Percentiles rank a stretch among this genome's conserved stretches.
These are phyloP conservation scores for Dipodascopsis uninucleata DNA, from an alignment of 805 yeast species.

Conservation along the genomic window DNA sequence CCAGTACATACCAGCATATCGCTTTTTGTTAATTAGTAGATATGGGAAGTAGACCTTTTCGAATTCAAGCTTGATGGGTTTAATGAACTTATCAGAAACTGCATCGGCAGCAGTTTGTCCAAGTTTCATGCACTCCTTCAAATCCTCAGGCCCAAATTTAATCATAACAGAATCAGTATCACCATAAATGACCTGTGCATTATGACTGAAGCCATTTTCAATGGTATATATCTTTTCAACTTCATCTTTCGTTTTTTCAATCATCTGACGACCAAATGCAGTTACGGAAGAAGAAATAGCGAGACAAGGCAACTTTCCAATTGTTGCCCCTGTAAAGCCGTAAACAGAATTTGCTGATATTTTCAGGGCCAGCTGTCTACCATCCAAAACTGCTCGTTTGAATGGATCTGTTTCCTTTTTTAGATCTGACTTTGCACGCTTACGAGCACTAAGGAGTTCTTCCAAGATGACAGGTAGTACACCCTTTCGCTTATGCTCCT, in stretches of 20 bases:
- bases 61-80: constrained; percentile 91
- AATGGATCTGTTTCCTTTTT: constrained; percentile 94
- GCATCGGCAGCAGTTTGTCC: constrained; percentile 93
- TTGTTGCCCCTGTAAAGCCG: constrained; percentile 98
- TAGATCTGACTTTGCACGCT: constrained; percentile 83
- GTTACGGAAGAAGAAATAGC: constrained; percentile 96
- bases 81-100: constrained; percentile 71
- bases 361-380: constrained; percentile 93
- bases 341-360: constrained; percentile 97
- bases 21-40: constrained; percentile 85
- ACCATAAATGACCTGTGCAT: constrained; percentile 92
- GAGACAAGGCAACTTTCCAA: constrained; percentile 93
- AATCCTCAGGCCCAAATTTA: constrained; percentile 79
- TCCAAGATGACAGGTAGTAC: constrained; percentile 86
- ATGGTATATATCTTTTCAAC: constrained; percentile 77
- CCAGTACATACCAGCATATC: constrained; percentile 98
- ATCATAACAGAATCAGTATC: constrained; percentile 99
- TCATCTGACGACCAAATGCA: constrained; percentile 95
- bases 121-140: constrained; percentile 78
- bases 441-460: constrained; percentile 87
- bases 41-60: constrained; percentile 97
- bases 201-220: constrained; percentile 78
- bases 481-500: constrained; percentile 65
- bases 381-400: constrained; percentile 87
- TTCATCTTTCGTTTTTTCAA: constrained; percentile 80